Conservation (phyloP, 805 yeast species). For the Candida sithepensis region DNA sequence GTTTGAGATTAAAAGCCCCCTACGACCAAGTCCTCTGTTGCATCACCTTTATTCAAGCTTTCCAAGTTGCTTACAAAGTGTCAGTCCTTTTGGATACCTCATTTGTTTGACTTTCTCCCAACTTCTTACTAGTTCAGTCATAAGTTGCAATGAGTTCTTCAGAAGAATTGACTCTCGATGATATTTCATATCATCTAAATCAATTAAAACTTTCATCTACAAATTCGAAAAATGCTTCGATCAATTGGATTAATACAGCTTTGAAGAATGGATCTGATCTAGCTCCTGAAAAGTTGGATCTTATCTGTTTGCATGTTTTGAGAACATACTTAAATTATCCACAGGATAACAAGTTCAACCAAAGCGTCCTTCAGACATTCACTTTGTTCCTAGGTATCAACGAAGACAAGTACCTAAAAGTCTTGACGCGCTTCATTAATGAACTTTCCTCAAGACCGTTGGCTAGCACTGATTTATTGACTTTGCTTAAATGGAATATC, state of each 20-base stretch:
- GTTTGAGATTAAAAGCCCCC: too few species aligned
- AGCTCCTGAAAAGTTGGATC: slow-evolving; percentile 22
- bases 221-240: slow-evolving; percentile 32
- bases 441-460: slow-evolving; percentile 31
- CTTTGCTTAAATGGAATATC: slow-evolving; percentile 57
- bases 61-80: too few species aligned
- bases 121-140: not conserved
- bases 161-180: slow-evolving; percentile 3
- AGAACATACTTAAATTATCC: slow-evolving; percentile 45
- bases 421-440: slow-evolving; percentile 38
- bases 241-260: slow-evolving; percentile 30
- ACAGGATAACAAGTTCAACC: slow-evolving; percentile 47
- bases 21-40: too few species aligned
- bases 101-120: not conserved
- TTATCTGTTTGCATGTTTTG: slow-evolving; percentile 36
- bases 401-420: slow-evolving; percentile 27
- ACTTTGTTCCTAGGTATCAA: slow-evolving; percentile 29
- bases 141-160: slow-evolving; percentile 2
- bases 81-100: not conserved
- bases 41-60: too few species aligned
- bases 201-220: slow-evolving; percentile 32
- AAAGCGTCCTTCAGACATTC: slow-evolving; percentile 38
- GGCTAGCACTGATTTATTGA: slow-evolving; percentile 55
- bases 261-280: slow-evolving; percentile 21
- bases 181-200: slow-evolving; percentile 14